These are phyloP conservation scores for Eucalyptus paniculata DNA, from an alignment of 345 rosid genomes.

Conservation along the genomic window DNA sequence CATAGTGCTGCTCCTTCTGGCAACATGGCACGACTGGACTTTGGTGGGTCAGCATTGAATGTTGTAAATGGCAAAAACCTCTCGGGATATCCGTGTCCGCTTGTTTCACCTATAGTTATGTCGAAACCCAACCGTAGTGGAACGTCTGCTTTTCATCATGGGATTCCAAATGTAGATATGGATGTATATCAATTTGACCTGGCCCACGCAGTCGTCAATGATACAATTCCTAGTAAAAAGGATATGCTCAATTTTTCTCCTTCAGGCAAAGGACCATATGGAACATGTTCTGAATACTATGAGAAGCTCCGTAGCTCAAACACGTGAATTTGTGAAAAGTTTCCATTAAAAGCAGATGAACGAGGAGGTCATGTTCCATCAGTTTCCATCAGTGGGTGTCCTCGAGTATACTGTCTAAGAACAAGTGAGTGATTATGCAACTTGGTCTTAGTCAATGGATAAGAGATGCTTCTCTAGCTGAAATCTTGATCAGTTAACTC, in stretches of 20 bases:
- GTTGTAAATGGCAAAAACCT: background rate
- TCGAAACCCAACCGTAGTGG: too few species aligned
- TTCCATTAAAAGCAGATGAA: background rate
- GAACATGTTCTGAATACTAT: background rate
- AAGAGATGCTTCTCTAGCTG: background rate
- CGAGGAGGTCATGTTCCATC: conserved; percentile 5
- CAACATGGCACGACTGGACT: background rate
- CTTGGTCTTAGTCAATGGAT: background rate
- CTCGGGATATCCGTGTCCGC: background rate
- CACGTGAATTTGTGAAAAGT: background rate
- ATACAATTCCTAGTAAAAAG: conserved; percentile 4
- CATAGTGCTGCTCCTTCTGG: background rate
- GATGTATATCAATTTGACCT: conserved; percentile 2
- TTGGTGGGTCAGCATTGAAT: conserved; percentile 1
- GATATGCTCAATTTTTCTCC: conserved; percentile 1
- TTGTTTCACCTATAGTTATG: background rate
- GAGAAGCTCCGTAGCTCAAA: background rate
- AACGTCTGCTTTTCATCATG: background rate
- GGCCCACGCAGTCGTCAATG: conserved; percentile 2
- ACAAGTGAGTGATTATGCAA: conserved; percentile 14
- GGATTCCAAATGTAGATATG: background rate
- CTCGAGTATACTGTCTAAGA: conserved; percentile 26
- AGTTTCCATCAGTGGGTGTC: conserved; percentile 3
- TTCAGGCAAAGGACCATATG: background rate
- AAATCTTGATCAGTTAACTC: background rate